phyloP scores from a whole-genome alignment of 1,139 yeast genomes.

The Candida labiduridarum region DNA sequence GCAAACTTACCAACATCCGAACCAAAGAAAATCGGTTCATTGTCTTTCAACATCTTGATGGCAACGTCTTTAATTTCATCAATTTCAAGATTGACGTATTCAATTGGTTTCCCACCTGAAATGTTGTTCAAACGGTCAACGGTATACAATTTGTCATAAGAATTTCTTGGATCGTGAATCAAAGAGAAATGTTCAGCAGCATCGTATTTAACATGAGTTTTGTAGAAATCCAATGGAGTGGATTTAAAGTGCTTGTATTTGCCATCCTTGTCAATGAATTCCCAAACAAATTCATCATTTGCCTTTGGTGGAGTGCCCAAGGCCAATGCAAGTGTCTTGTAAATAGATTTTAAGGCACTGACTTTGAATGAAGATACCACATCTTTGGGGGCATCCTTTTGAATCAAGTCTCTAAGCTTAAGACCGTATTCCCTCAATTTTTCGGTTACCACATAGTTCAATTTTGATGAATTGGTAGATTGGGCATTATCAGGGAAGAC shows the following conservation, averaged over 20 bases:
- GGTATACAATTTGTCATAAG: slow-evolving; percentile 59
- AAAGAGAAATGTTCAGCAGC: slow-evolving; percentile 61
- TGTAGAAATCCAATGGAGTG: slow-evolving; percentile 66
- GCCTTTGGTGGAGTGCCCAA: slow-evolving; percentile 82
- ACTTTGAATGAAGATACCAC: slow-evolving; percentile 36
- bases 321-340: slow-evolving; percentile 63
- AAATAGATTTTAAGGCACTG: slow-evolving; percentile 60
- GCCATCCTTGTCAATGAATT: slow-evolving; percentile 71
- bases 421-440: slow-evolving; percentile 78
- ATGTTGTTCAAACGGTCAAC: slow-evolving; percentile 77
- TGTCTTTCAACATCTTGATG: slow-evolving; percentile 64
- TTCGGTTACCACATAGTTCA: slow-evolving; percentile 65
- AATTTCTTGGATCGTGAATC: slow-evolving; percentile 80
- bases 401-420: slow-evolving; percentile 53
- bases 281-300: slow-evolving; percentile 68
- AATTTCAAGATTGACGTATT: slow-evolving; percentile 68
- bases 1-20: slow-evolving; percentile 79
- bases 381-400: slow-evolving; percentile 26
- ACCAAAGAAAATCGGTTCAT: slow-evolving; percentile 83
- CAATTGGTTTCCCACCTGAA: slow-evolving; percentile 64
- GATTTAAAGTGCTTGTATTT: slow-evolving; percentile 54
- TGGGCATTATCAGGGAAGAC: slow-evolving; percentile 73
- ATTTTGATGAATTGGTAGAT: slow-evolving; percentile 55
- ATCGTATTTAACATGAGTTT: slow-evolving; percentile 54
- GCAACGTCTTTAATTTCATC: slow-evolving; percentile 60